These are phyloP conservation scores for Candida manassasensis DNA, from an alignment of 805 yeast genomes.

Conservation along the genomic window DNA sequence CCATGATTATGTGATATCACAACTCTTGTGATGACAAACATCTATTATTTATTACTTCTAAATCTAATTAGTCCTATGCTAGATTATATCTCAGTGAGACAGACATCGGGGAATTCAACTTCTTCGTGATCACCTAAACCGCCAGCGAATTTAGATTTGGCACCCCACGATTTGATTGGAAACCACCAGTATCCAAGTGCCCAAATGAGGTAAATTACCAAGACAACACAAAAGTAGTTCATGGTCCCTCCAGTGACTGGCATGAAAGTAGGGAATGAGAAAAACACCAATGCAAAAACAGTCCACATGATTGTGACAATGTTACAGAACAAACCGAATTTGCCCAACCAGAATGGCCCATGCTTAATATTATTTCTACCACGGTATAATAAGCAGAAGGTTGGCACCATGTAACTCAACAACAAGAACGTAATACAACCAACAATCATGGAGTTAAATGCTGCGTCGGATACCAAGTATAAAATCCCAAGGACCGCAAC, in stretches of 20 bases:
- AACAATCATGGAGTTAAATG: constrained; percentile 33
- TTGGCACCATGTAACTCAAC: constrained; percentile 34
- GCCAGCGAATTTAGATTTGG: constrained; percentile 39
- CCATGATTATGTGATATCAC: no score
- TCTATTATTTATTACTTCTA: no score
- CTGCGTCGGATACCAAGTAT: constrained; percentile 33
- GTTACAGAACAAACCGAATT: constrained; percentile 30
- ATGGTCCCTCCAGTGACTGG: constrained; percentile 59
- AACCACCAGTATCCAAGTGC: constrained; percentile 39
- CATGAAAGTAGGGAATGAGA: constrained; percentile 42
- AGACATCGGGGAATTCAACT: constrained; percentile 41
- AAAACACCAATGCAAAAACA: constrained; percentile 33
- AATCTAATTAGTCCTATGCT: no score
- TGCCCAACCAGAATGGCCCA: constrained; percentile 41
- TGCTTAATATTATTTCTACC: constrained; percentile 36
- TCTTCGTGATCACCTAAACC: constrained; percentile 37
- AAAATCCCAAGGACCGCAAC: constrained; percentile 35
- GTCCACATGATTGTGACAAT: constrained; percentile 30
- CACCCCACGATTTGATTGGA: constrained; percentile 34
- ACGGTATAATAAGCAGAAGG: constrained; percentile 28
- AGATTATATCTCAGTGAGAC: constrained; percentile 23
- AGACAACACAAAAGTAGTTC: constrained; percentile 63
- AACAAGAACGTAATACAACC: constrained; percentile 36
- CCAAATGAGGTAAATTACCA: constrained; percentile 32
- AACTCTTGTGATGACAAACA: no score